These are phyloP conservation scores for Ophiostoma montium DNA, from an alignment of 2,329 filamentous ascomycete genomes.

Conservation along the genomic window DNA sequence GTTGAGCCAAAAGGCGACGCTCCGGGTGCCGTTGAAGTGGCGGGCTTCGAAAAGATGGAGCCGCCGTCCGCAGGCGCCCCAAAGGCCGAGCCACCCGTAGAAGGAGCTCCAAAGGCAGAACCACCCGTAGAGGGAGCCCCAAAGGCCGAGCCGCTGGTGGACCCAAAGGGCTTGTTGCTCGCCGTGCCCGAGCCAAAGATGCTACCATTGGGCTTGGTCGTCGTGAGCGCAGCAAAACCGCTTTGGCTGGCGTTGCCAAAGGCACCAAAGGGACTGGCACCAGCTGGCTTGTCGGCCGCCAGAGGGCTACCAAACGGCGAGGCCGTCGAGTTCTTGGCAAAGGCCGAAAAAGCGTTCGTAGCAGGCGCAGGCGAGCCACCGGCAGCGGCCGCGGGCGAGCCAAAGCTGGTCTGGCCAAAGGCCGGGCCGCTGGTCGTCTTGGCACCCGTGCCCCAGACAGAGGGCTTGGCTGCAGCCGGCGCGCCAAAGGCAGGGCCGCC, in stretches of 20 bases:
- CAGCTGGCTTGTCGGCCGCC: constrained; percentile 7
- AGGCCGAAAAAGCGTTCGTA: constrained; percentile 14
- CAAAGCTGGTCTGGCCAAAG: constrained; percentile 42
- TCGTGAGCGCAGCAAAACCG: constrained; percentile 38
- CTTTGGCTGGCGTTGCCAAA: constrained; percentile 15
- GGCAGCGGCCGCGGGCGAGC: constrained; percentile 24
- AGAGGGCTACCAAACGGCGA: constrained; percentile 16
- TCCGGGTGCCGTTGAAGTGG: constrained; percentile 12
- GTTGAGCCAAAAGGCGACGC: constrained; percentile 30
- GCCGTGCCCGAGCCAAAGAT: constrained; percentile 23
- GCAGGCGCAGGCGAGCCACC: constrained; percentile 16
- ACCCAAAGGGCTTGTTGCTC: constrained; percentile 21
- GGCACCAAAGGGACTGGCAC: constrained; percentile 13
- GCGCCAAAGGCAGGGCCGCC: constrained; percentile 23
- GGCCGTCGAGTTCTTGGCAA: constrained; percentile 12
- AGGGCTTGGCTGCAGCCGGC: constrained; percentile 18
- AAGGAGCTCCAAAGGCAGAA: constrained; percentile 16
- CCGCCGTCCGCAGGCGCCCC: constrained; percentile 13
- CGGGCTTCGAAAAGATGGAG: constrained; percentile 23
- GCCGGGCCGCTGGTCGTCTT: constrained; percentile 23
- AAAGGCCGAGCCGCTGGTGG: constrained; percentile 13
- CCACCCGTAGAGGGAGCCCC: background rate
- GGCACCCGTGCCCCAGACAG: constrained; percentile 16
- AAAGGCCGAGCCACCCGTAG: constrained; percentile 6
- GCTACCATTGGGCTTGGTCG: constrained; percentile 20